Conservation (phyloP, 2,329 filamentous ascomycete genomes). For the Cadophora sp. region DNA sequence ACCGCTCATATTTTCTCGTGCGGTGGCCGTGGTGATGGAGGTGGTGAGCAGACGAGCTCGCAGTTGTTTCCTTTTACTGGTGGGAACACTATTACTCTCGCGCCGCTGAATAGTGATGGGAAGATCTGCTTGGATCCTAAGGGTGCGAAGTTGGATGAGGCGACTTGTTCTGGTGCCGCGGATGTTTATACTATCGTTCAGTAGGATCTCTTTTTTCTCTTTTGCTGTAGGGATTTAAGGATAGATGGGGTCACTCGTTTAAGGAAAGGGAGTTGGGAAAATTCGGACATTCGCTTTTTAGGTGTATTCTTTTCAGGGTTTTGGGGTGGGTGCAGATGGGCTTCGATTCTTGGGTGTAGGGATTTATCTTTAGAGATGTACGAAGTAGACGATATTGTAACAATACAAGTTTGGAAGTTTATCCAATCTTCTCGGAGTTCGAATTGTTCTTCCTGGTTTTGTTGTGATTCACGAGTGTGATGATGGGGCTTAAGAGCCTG, state of each 20-base stretch:
- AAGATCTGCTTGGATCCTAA: conserved; percentile 52
- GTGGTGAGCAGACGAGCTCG: conserved; percentile 48
- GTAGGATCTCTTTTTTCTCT: background rate
- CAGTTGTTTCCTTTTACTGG: conserved; percentile 58
- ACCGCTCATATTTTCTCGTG: conserved; percentile 64
- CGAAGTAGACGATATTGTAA: background rate
- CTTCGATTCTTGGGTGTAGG: conserved; percentile 21
- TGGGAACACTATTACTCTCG: conserved; percentile 50
- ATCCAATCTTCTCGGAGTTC: background rate
- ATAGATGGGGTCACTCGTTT: background rate
- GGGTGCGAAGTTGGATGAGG: conserved; percentile 36
- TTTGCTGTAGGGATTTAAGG: too few relatives aligned
- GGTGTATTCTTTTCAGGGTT: conserved; percentile 16
- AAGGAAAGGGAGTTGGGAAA: background rate
- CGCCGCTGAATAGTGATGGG: conserved; percentile 53
- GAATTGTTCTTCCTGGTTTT: too few relatives aligned
- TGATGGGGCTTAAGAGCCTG: too few relatives aligned
- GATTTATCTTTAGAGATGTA: background rate
- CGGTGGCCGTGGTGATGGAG: conserved; percentile 62
- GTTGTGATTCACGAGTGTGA: too few relatives aligned
- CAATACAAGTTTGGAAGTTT: background rate
- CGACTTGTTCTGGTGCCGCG: conserved; percentile 29
- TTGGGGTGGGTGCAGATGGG: background rate
- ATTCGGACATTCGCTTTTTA: background rate
- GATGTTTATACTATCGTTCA: conserved; percentile 20